Evolutionary conservation across 129 eudicot species (phyloP).

Genomic region (Deinandra increscens): DNA sequence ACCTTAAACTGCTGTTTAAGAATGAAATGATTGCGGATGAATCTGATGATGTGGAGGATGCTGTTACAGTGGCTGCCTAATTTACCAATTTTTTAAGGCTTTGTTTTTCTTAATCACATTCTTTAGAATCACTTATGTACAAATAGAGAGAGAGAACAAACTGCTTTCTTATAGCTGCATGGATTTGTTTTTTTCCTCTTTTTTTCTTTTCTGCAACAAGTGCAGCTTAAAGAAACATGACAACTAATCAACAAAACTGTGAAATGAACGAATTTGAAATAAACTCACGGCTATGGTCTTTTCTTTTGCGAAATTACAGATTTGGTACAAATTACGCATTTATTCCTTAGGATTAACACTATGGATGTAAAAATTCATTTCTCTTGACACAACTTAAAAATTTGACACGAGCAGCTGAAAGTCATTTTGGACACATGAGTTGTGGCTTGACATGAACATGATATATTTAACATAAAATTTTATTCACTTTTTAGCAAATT

Average conservation of each 20-base stretch:
- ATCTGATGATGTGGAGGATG: constrained; percentile 45
- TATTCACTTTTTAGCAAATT: too few relatives aligned
- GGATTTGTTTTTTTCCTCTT: not conserved
- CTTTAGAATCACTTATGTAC: constrained; percentile 19
- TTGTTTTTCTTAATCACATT: constrained; percentile 3
- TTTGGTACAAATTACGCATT: not conserved
- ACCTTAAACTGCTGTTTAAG: constrained; percentile 67
- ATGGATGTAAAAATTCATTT: too few relatives aligned
- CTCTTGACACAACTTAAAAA: too few relatives aligned
- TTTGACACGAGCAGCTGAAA: too few relatives aligned
- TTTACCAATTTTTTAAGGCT: not conserved
- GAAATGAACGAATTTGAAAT: not conserved
- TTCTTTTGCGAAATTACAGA: not conserved
- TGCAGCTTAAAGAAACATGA: not conserved
- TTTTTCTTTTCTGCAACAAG: not conserved
- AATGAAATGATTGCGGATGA: constrained; percentile 66
- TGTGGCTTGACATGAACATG: too few relatives aligned
- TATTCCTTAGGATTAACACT: too few relatives aligned
- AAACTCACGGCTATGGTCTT: not conserved
- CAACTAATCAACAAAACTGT: not conserved
- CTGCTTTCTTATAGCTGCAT: not conserved
- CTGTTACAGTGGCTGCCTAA: constrained; percentile 34
- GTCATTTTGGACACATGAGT: too few relatives aligned
- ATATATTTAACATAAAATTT: too few relatives aligned
- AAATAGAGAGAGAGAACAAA: not conserved